Evolutionary conservation across 2,329 filamentous ascomycete species (phyloP), one percentile per base, ranked within the genome.

Genomic region (Periconia sp.): DNA sequence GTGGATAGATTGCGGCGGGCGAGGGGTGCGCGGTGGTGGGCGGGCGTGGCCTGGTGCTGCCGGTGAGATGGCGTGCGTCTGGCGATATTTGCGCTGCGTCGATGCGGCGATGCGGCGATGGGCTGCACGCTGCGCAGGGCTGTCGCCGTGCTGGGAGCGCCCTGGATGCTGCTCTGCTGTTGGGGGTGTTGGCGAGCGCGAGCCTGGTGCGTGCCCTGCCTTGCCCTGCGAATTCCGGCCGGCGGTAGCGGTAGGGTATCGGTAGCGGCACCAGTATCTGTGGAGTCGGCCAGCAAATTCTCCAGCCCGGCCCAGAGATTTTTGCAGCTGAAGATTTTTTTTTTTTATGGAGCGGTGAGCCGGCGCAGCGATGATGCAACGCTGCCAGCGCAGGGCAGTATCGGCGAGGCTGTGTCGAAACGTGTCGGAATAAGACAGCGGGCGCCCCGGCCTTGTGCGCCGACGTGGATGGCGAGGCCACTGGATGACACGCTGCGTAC

Each of bases 11-110:
- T 42, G 37, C 31, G 36, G 31, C 32, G 25, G 30, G 15, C 12
- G 25, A 6, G 15, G 22, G n/a, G 13, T n/a, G 30, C 15, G 18
- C 26, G 6, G 16, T 18, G 12, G 16, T 26, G 15, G 16, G 26
- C 9, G 31, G 12, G 13, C 19, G 33, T 26, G 31, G 33, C 4
- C 6, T 5, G 21, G 12, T 24, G 18, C 36, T n/a, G n/a, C n/a
- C n/a, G 43, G 49, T 40, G 46, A 46, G 47, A 56, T 56, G 47
- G 52, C 52, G 52, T 56, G 50, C 50, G 52, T 56, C 52, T 46
- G 50, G 38, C 35, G 35, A 36, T 41, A 31, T 40, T 30, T 21
- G 9, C n/a, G n/a, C n/a, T n/a, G n/a, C n/a, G 21, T 31, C 13
- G 19, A n/a, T 31, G 18, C 37, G 33, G 31, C 32, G 43, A 24